A percentile compares a stretch with the other conserved stretches of the same genome.
Evolutionary conservation across 768 basidiomycete species (phyloP).

Genomic region (Phylloporus sp.): DNA sequence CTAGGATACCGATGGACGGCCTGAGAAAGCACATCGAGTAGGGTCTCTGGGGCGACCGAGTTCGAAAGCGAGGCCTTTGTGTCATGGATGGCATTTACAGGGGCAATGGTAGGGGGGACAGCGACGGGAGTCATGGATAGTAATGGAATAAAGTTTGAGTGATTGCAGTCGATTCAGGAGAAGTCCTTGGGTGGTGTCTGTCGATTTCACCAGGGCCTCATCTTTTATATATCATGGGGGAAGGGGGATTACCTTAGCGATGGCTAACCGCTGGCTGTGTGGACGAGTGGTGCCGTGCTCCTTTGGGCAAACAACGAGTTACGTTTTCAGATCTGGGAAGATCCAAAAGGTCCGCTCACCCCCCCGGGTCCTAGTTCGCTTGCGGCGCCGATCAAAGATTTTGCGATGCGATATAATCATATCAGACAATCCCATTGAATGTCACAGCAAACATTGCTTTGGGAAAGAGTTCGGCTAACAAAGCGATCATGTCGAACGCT

Average conservation of each 20-base stretch:
- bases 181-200: not conserved
- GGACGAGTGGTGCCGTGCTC: not conserved
- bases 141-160: not conserved
- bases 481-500: too few relatives aligned
- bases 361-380: conserved; percentile 3
- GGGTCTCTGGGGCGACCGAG: conserved; percentile 12
- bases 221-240: conserved; percentile 20
- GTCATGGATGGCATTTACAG: conserved; percentile 7
- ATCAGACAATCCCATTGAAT: too few relatives aligned
- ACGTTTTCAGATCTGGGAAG: conserved; percentile 1
- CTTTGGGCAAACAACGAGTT: not conserved
- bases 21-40: conserved; percentile 20
- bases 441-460: too few relatives aligned
- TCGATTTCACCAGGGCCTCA: conserved; percentile 4
- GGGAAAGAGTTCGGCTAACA: too few relatives aligned
- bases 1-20: conserved; percentile 20
- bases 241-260: not conserved
- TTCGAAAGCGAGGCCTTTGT: conserved; percentile 14
- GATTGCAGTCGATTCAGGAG: not conserved
- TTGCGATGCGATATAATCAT: too few relatives aligned
- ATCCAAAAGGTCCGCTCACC: not conserved
- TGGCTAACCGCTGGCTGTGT: not conserved
- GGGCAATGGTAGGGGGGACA: conserved; percentile 5
- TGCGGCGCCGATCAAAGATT: conserved; percentile 10
- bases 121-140: conserved; percentile 16